Conservation (phyloP, 805 yeast species). For the Helenozyma baotianmanensis region DNA sequence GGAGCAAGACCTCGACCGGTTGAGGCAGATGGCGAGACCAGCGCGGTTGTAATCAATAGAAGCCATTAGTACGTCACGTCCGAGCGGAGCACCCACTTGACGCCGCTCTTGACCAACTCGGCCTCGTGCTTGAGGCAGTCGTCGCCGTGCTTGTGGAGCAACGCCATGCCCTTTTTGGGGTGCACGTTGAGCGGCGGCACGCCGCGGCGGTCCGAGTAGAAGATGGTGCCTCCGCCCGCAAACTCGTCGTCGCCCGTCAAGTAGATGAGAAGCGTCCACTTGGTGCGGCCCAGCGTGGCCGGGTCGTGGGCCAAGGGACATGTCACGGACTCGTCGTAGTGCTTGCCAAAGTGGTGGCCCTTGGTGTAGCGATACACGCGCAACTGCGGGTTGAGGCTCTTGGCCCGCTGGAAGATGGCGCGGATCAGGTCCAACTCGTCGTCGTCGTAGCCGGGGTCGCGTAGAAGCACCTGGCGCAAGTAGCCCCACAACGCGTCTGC, state of each 20-base stretch:
- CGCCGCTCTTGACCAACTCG: constrained; percentile 45
- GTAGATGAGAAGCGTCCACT: constrained; percentile 58
- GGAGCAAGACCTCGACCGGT: constrained; percentile 11
- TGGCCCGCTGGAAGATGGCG: constrained; percentile 32
- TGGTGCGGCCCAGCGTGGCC: constrained; percentile 36
- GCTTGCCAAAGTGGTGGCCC: constrained; percentile 59
- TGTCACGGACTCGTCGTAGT: constrained; percentile 54
- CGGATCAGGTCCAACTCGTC: constrained; percentile 20
- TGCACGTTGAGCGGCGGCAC: constrained; percentile 31
- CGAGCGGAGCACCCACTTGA: constrained; percentile 60
- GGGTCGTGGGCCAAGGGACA: constrained; percentile 23
- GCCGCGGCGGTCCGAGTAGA: constrained; percentile 31
- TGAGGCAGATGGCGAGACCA: constrained; percentile 9
- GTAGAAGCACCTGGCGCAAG: constrained; percentile 27
- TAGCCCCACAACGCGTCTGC: constrained; percentile 40
- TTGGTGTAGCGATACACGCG: constrained; percentile 50
- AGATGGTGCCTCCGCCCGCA: constrained; percentile 57
- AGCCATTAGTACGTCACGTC: constrained; percentile 35
- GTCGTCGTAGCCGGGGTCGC: constrained; percentile 25
- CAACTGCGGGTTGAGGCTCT: constrained; percentile 52
- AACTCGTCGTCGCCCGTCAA: constrained; percentile 54
- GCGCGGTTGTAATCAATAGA: constrained; percentile 2
- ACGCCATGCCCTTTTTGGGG: constrained; percentile 52
- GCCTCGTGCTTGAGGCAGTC: constrained; percentile 62
- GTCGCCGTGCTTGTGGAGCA: constrained; percentile 62